Evolutionary conservation across 768 basidiomycete genomes (phyloP).

Genomic region (Termitomyces sp.): DNA sequence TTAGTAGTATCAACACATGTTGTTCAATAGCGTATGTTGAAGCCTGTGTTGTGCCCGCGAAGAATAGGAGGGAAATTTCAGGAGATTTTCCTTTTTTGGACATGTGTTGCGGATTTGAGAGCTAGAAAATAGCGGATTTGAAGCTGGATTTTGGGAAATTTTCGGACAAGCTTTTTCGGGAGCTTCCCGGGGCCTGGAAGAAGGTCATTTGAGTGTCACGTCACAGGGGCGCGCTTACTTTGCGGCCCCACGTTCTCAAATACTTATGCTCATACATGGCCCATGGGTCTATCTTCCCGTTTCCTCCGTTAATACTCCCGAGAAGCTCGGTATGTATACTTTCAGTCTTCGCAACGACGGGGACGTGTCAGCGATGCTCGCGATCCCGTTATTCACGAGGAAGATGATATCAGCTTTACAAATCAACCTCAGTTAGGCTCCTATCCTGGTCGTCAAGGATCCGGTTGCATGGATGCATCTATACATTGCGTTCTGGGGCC

Average conservation of each 20-base stretch:
- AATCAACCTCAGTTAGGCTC: conserved; percentile 9
- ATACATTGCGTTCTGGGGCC: conserved; percentile 5
- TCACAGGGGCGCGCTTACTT: conserved; percentile 10
- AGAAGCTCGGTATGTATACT: conserved; percentile 9
- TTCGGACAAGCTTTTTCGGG: too few relatives aligned
- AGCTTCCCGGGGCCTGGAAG: too few relatives aligned
- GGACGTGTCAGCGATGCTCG: conserved; percentile 7
- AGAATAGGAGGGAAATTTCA: too few relatives aligned
- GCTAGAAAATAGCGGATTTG: conserved; percentile 4
- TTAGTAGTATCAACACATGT: too few relatives aligned
- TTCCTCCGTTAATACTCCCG: conserved; percentile 4
- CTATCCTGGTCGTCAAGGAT: conserved; percentile 11
- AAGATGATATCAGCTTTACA: conserved; percentile 9
- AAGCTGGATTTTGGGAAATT: too few relatives aligned
- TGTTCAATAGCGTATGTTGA: too few relatives aligned
- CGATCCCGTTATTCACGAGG: conserved; percentile 13
- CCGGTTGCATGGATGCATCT: conserved; percentile 2
- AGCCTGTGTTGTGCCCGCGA: too few relatives aligned
- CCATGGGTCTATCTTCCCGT: background rate
- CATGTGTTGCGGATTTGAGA: too few relatives aligned
- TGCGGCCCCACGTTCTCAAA: too few relatives aligned
- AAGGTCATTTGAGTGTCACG: conserved; percentile 9
- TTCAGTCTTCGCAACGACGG: conserved; percentile 6
- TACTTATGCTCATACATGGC: too few relatives aligned
- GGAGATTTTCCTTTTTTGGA: too few relatives aligned